phyloP scores from a whole-genome alignment of 2,329 filamentous ascomycete genomes.

The Fusarium sp. region DNA sequence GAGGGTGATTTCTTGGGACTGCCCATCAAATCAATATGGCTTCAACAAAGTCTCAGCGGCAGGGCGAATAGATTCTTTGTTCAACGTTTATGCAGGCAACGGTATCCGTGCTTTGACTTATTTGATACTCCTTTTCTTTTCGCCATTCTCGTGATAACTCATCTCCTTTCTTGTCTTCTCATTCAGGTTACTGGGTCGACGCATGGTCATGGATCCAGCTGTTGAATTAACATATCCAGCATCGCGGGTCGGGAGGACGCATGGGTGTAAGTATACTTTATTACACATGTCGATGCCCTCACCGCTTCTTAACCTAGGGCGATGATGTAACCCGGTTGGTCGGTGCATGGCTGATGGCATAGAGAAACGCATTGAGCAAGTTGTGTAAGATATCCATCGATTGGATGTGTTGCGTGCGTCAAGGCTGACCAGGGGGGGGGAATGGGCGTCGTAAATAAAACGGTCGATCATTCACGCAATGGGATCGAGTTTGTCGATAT shows the following conservation, averaged over 20 bases:
- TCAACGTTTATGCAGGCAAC: constrained; percentile 4
- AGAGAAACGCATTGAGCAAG: constrained; percentile 27
- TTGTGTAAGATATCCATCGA: constrained; percentile 31
- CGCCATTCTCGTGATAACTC: constrained; percentile 16
- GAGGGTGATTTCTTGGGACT: constrained; percentile 13
- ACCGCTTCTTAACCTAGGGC: constrained; percentile 40
- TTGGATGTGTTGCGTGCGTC: constrained; percentile 18
- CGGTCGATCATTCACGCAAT: constrained; percentile 23
- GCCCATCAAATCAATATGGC: constrained; percentile 1
- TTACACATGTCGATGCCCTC: constrained; percentile 33
- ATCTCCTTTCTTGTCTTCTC: constrained; percentile 13
- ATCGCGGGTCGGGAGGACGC: constrained; percentile 33
- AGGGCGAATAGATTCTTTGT: constrained; percentile 23
- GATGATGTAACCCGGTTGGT: constrained; percentile 42
- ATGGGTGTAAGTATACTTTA: constrained; percentile 14
- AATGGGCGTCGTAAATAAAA: constrained; percentile 24
- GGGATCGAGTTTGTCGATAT: constrained; percentile 7
- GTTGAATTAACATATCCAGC: constrained; percentile 23
- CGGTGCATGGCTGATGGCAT: constrained; percentile 23
- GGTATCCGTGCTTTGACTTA: constrained; percentile 18
- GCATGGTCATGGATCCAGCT: constrained; percentile 21
- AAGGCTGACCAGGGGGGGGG: constrained; percentile 21
- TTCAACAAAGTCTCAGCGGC: constrained; percentile 13
- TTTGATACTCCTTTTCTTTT: constrained; percentile 2
- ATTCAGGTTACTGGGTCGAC: constrained; percentile 41